A percentile compares a stretch with the other conserved stretches of the same genome.
Evolutionary conservation across 2,329 filamentous ascomycete genomes (phyloP).

Genomic region (Diatrype stigma): DNA sequence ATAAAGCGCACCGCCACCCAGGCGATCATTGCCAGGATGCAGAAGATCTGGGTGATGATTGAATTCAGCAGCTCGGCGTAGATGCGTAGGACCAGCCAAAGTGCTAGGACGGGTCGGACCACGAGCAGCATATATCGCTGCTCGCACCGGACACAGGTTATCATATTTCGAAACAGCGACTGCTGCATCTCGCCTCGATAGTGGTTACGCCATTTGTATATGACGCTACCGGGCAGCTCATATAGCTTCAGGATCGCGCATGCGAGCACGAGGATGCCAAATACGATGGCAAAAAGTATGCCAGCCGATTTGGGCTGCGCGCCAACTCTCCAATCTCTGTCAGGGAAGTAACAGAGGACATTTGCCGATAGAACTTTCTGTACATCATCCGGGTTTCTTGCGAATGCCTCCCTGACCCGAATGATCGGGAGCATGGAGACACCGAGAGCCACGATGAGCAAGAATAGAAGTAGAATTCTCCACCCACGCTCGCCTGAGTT

Average conservation of each 20-base stretch:
- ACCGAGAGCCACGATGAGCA: constrained; percentile 13
- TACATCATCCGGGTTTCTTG: constrained; percentile 10
- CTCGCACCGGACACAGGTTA: constrained; percentile 22
- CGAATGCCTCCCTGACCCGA: constrained; percentile 14
- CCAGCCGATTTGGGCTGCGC: constrained; percentile 9
- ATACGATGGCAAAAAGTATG: constrained; percentile 9
- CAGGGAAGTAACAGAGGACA: constrained; percentile 20
- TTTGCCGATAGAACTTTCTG: constrained; percentile 12
- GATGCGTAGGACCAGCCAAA: constrained; percentile 21
- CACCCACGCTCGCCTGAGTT: constrained; percentile 15
- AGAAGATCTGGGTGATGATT: constrained; percentile 15
- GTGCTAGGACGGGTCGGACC: constrained; percentile 17
- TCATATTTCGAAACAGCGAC: constrained; percentile 12
- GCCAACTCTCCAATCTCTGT: constrained; percentile 9
- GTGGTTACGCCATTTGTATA: constrained; percentile 17
- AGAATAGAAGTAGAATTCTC: constrained; percentile 15
- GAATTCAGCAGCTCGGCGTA: constrained; percentile 21
- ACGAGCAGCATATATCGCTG: constrained; percentile 20
- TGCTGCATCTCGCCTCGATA: constrained; percentile 19
- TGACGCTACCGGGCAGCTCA: constrained; percentile 13
- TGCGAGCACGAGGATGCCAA: constrained; percentile 4
- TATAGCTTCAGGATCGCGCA: constrained; percentile 12
- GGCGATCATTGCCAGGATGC: constrained; percentile 11
- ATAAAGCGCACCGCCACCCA: constrained; percentile 18
- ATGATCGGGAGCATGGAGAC: constrained; percentile 21